phyloP scores from a whole-genome alignment of 352 stramenopile genomes.

The Phytophthora pseudosyringae region DNA sequence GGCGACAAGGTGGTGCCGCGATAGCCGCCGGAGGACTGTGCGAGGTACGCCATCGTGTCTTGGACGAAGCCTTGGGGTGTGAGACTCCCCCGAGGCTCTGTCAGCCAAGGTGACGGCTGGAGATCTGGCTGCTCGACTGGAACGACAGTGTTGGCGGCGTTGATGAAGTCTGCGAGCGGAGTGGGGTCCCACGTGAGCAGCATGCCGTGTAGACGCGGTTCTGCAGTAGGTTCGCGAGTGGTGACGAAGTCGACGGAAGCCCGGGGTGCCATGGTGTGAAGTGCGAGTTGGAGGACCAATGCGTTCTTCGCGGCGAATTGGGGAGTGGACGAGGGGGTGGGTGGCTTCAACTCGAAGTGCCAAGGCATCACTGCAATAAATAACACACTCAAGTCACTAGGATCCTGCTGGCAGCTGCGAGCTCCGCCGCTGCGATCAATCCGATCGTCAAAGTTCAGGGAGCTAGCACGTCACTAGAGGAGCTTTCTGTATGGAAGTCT shows the following conservation, averaged over 20 bases:
- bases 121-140: constrained; percentile 31
- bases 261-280: constrained; percentile 25
- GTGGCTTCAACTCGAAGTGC: no score
- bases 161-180: constrained; percentile 27
- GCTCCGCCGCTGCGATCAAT: constrained; percentile 17
- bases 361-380: constrained; percentile 3
- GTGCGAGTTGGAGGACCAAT: neutral
- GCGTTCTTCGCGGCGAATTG: constrained; percentile 19
- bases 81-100: constrained; percentile 36
- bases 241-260: constrained; percentile 19
- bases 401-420: no score
- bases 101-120: constrained; percentile 33
- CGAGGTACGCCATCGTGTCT: constrained; percentile 39
- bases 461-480: no score
- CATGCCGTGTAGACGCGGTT: constrained; percentile 19
- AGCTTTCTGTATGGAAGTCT: no score
- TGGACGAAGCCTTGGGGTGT: constrained; percentile 32
- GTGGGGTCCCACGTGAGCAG: constrained; percentile 25
- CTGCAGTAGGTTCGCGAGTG: constrained; percentile 6
- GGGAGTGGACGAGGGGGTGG: constrained; percentile 11
- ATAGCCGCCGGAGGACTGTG: constrained; percentile 26
- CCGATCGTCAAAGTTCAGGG: no score
- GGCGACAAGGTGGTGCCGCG: constrained; percentile 27
- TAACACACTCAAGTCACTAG: constrained; percentile 21
- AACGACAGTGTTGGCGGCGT: constrained; percentile 32